A percentile compares a stretch with the other conserved stretches of the same genome.
Conservation (phyloP, 148 eudicot genomes). For the Suaeda aralocaspica region DNA sequence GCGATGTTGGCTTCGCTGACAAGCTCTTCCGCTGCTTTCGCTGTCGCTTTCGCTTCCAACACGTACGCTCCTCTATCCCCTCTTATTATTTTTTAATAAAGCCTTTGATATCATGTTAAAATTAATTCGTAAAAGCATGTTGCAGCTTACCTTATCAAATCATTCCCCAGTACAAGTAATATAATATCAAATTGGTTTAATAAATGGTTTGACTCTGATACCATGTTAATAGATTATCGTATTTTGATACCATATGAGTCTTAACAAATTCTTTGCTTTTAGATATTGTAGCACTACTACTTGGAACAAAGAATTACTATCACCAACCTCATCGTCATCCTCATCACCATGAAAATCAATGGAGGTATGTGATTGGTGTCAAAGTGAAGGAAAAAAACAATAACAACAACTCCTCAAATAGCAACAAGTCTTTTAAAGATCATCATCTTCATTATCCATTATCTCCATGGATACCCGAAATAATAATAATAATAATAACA, state of each 20-base stretch:
- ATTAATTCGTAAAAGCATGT: too few species aligned
- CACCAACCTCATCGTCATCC: conserved; percentile 13
- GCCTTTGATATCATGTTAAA: neutral
- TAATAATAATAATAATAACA: neutral
- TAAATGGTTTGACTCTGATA: neutral
- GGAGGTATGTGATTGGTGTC: conserved; percentile 32
- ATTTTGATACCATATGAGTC: too few species aligned
- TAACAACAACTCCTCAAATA: neutral
- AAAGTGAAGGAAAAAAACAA: conserved; percentile 27
- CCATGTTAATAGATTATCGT: neutral
- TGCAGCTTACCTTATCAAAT: too few species aligned
- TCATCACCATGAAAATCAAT: neutral
- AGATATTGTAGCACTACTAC: conserved; percentile 36
- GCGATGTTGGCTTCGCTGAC: conserved; percentile 40
- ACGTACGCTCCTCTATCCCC: conserved; percentile 19
- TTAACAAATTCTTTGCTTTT: too few species aligned
- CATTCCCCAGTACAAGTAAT: too few species aligned
- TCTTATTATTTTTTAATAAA: too few species aligned
- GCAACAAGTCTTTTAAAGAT: conserved; percentile 9
- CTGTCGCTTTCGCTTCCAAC: conserved; percentile 37
- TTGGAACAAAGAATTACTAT: conserved; percentile 6
- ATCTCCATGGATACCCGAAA: too few species aligned
- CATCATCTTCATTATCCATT: conserved; percentile 15
- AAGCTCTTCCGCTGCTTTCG: conserved; percentile 32
- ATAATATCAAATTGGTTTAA: too few species aligned